Base-by-base conservation (phyloP, 352 stramenopile genomes). In the Globisporangium nunn region DNA sequence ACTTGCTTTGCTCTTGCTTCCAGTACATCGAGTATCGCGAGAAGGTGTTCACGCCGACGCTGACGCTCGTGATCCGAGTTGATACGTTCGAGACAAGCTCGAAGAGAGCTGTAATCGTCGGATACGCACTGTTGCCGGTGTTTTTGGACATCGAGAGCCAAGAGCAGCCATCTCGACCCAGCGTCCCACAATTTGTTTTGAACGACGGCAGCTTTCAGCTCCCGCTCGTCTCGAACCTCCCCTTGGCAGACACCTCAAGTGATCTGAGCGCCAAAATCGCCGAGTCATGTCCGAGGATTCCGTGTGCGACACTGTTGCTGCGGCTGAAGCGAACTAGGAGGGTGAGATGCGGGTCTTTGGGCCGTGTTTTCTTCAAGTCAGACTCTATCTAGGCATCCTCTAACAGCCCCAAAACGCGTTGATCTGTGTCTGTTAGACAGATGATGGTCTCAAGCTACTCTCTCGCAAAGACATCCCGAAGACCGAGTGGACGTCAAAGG, bases 1-100 rank as follows among this genome's bases (percentile, higher is more conserved):
- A 35, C 14, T 37, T 3, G 1, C 35, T 51, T 14, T 17, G 2
- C 1, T 29, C 31, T 2, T 64, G 39, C 23, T 49, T 30, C 28
- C 50, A 90, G 81, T 82, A 71, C 50, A 54, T 78, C 52, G 88
- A 96, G 50, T 96, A 80, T 45, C 82, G 87, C 1, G 76, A 88
- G 47, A 74, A 73, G 44, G 58, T 41, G 2, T 91, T 95, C 63
- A 88, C 94, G 30, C 81, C 86, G 33, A 93, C 79, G 1, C 62
- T 89, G 31, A 95, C 85, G n/a, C 60, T 96, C 15, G 56, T 96
- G 31, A 74, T 96, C 40, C 81, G 88, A 18, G 49, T 97, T 11
- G 88, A 96, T 46, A 95, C 86, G 1, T 59, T 96, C 39, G 78
- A 96, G 51, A 14, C 66, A 2, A 50, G 56, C 31, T 84, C 70